Conservation (phyloP, 345 rosid genomes). For the Lumnitzera racemosa region DNA sequence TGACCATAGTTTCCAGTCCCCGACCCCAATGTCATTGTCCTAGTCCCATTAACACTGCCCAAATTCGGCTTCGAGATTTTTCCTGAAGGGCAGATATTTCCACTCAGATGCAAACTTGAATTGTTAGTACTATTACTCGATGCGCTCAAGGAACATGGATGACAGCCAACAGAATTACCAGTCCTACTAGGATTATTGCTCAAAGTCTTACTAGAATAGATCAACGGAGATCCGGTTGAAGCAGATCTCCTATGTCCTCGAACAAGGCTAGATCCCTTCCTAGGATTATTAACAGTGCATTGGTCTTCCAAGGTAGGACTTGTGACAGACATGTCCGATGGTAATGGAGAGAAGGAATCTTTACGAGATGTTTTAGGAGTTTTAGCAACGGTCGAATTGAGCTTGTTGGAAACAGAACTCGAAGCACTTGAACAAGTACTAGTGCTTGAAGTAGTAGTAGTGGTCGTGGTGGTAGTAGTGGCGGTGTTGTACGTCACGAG, state of each 20-base stretch:
- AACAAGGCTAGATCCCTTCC: neutral
- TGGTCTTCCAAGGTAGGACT: too few species aligned
- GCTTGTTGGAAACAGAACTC: slow-evolving; percentile 41
- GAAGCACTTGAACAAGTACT: slow-evolving; percentile 48
- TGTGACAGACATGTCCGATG: too few species aligned
- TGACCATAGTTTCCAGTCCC: slow-evolving; percentile 89
- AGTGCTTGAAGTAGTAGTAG: slow-evolving; percentile 15
- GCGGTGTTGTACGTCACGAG: slow-evolving; percentile 34
- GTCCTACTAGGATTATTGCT: slow-evolving; percentile 13
- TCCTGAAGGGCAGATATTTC: slow-evolving; percentile 92
- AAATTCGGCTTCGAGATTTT: slow-evolving; percentile 63
- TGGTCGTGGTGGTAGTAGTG: slow-evolving; percentile 7
- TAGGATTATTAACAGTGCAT: too few species aligned
- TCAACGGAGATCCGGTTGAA: slow-evolving; percentile 62
- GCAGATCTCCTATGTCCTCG: slow-evolving; percentile 77
- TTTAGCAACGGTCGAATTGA: slow-evolving; percentile 1
- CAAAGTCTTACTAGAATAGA: slow-evolving; percentile 55
- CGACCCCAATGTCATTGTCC: slow-evolving; percentile 55
- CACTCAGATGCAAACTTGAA: slow-evolving; percentile 42
- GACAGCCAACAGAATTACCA: slow-evolving; percentile 1
- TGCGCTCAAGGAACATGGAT: neutral
- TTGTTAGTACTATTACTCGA: neutral
- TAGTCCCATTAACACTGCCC: slow-evolving; percentile 34
- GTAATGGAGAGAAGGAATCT: too few species aligned
- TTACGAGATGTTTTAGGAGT: too few species aligned